Evolutionary conservation across 2,329 filamentous ascomycete genomes (phyloP), one percentile per base, ranked within the genome.

Genomic region (Bipolaris bicolor): DNA sequence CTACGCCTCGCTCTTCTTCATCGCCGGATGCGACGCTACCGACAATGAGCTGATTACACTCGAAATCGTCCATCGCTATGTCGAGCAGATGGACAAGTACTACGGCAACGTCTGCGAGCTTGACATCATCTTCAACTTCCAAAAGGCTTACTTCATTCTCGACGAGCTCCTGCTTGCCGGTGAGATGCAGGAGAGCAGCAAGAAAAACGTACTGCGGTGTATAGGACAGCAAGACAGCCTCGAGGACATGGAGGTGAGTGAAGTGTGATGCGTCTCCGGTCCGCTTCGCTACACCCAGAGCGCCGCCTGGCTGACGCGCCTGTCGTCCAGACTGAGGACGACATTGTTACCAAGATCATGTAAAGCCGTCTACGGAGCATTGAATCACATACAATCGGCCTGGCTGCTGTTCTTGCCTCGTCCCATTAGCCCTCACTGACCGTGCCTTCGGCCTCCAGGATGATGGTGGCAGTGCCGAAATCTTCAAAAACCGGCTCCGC

Each of bases 61-160:
- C 75, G 95, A 99, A 79, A 92, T 99, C 75, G 96, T 99, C 72
- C 95, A 99, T 79, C 92, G 95, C 80, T 99, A 99, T 77, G 95
- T 99, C 75, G 95, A 99, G 80, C 95, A 99, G 81, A 99, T 99
- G 95, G 95, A 99, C 84, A 99, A 99, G 79, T 99, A 99, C 83
- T 99, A 98, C 79, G 95, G 95, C 78, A 99, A 99, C 78, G 95
- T 99, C 58, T 99, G 95, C 88, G 95, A 99, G 82, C 86, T 99
- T 64, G 93, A 98, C 78, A 97, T 98, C 80, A 99, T 99, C 78
- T 99, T 99, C 86, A 98, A 97, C 77, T 99, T 99, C 78, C 96
- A 97, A 70, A 99, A 99, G 80, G 95, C 95, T 58, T 99, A 99
- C 80, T 99, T 98, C 80, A 99, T 99, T 68, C 87, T 99, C 45